Evolutionary conservation across 75 land plant species (phyloP), one percentile per base, ranked within the genome.

Genomic region (Cunninghamia lanceolata): DNA sequence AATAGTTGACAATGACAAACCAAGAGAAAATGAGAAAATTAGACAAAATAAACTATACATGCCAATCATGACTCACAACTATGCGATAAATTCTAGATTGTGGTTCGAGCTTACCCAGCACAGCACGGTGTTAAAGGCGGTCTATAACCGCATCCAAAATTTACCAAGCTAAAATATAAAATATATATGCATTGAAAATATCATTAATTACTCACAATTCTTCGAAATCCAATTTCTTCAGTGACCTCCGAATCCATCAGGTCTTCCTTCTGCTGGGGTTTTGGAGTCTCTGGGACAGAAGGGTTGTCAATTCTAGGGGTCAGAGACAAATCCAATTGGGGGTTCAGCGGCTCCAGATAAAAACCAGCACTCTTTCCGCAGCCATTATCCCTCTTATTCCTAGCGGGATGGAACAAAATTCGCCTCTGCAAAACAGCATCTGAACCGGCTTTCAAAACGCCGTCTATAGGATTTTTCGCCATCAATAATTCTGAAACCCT

Each of bases 281-380:
- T 42, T 8, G 53, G 34, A 78, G 30, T 40, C 83, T 80, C 39
- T 13, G 38, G 59, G 52, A 21, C 73, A 83, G 19, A 43, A 32
- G 52, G 11, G 1, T 73, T 39, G 45, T 42, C 82, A 40, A 80
- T 25, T 45, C 52, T n/a, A 0, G 47, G 28, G 4, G 15, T n/a
- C 15, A 34, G 50, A 45, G 52, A 28, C 19, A 34, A 45, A 25
- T 80, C 82, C 47, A n/a, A n/a, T 47, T 80, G 82, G 3, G 95
- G 93, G 76, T 94, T 94, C 42, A 94, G 87, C 32, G 95, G 92
- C 84, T 89, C 92, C 6, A 94, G 81, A 15, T 80, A 59, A 85
- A 92, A 94, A 73, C 36, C 86, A 34, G 77, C 85, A 14, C 81
- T 90, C 14, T 83, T 66, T 56, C 82, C 82, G 11, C 63, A 36